Evolutionary conservation across 2,329 filamentous ascomycete species (phyloP).

Genomic region (Penicillium janthinellum): DNA sequence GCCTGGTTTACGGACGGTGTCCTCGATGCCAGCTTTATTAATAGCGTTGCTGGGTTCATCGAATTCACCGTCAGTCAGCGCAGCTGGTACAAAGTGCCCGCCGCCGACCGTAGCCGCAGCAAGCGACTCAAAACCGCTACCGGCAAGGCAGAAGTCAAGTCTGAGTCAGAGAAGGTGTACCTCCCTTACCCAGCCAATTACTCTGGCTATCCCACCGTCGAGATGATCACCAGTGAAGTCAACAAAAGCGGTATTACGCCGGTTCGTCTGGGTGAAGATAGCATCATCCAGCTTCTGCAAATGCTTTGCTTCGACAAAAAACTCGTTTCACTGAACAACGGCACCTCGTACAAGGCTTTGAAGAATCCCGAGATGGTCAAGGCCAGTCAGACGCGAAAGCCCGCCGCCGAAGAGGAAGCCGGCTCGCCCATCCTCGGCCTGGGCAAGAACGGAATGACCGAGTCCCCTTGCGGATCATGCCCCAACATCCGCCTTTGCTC

Average conservation of each 20-base stretch:
- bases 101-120: constrained; percentile 40
- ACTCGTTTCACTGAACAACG: constrained; percentile 63
- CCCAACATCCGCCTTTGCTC: constrained; percentile 92
- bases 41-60: constrained; percentile 71
- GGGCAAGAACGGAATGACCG: constrained; percentile 75
- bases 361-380: constrained; percentile 44
- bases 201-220: constrained; percentile 76
- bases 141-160: constrained; percentile 35
- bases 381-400: constrained; percentile 37
- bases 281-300: constrained; percentile 83
- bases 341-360: constrained; percentile 53
- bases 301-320: constrained; percentile 87
- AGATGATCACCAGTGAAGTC: constrained; percentile 75
- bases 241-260: constrained; percentile 69
- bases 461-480: constrained; percentile 87
- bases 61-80: constrained; percentile 71
- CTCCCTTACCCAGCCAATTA: constrained; percentile 66
- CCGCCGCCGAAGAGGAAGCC: constrained; percentile 29
- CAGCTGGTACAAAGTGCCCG: constrained; percentile 65
- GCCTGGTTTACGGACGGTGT: constrained; percentile 93
- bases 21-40: constrained; percentile 85
- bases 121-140: constrained; percentile 45
- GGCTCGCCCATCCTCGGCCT: constrained; percentile 43
- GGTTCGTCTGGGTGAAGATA: constrained; percentile 68
- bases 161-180: constrained; percentile 37